Conservation (phyloP, 257 asterid species). For the Ophiorrhiza pumila region DNA sequence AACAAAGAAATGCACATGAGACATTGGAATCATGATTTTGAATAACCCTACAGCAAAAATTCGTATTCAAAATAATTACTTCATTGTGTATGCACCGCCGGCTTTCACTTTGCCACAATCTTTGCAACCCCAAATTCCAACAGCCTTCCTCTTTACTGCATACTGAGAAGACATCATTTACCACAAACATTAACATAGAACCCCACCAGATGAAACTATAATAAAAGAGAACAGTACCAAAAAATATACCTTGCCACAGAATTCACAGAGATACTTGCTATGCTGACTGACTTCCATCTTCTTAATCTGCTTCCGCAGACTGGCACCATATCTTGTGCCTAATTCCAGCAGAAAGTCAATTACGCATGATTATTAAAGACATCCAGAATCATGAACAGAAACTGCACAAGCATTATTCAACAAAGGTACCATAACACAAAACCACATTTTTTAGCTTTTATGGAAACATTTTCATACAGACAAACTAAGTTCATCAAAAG, state of each 20-base stretch:
- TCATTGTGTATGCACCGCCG: slow-evolving; percentile 62
- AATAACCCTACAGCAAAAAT: not conserved
- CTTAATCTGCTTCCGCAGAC: slow-evolving; percentile 59
- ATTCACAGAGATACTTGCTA: slow-evolving; percentile 49
- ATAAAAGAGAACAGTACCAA: not conserved
- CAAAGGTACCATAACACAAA: not conserved
- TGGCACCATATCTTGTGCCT: slow-evolving; percentile 74
- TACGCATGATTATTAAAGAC: not conserved
- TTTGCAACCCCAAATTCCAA: slow-evolving; percentile 71
- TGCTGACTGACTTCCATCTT: slow-evolving; percentile 65
- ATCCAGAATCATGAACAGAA: no score
- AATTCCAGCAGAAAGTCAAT: not conserved
- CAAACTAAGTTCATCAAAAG: not conserved
- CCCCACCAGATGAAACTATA: not conserved
- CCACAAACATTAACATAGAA: not conserved
- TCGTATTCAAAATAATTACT: slow-evolving; percentile 25
- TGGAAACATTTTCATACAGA: not conserved
- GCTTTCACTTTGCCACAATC: slow-evolving; percentile 65
- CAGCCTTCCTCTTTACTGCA: slow-evolving; percentile 64
- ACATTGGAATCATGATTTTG: not conserved
- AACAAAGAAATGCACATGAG: not conserved
- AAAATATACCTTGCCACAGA: slow-evolving; percentile 53
- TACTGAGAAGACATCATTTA: slow-evolving; percentile 23
- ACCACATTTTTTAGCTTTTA: not conserved
- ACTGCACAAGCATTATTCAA: not conserved